These are phyloP conservation scores for Penicillium psychrofluorescens DNA, from an alignment of 495 filamentous ascomycete species.

Conservation along the genomic window DNA sequence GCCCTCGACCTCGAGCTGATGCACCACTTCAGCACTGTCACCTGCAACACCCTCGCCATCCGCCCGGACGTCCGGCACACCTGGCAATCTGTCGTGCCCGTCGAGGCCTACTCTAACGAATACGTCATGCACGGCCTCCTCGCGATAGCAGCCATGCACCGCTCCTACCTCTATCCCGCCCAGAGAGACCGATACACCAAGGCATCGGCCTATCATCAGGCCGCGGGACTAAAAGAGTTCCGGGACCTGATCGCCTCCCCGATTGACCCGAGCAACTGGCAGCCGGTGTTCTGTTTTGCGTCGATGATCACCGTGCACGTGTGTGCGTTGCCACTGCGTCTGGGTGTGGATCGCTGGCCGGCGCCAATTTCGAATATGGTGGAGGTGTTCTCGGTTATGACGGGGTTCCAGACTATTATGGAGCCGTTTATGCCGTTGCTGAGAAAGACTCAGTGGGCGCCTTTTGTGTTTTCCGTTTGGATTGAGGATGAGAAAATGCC, in stretches of 20 bases:
- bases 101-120: constrained; percentile 26
- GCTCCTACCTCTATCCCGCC: constrained; percentile 14
- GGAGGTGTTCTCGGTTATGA: constrained; percentile 12
- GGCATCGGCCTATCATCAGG: constrained; percentile 19
- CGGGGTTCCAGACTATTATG: constrained; percentile 15
- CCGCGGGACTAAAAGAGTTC: constrained; percentile 12
- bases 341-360: constrained; percentile 14
- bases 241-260: constrained; percentile 17
- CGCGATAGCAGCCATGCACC: constrained; percentile 31
- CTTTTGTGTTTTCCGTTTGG: constrained; percentile 12
- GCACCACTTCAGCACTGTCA: constrained; percentile 25
- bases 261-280: constrained; percentile 26
- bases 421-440: constrained; percentile 12
- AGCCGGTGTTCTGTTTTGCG: constrained; percentile 33
- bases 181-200: constrained; percentile 17
- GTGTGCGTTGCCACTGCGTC: constrained; percentile 19
- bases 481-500: constrained; percentile 10
- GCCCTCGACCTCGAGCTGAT: constrained; percentile 24
- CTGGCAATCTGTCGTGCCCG: constrained; percentile 25
- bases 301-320: constrained; percentile 29
- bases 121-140: constrained; percentile 37
- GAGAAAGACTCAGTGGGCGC: constrained; percentile 9
- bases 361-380: constrained; percentile 12
- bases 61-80: constrained; percentile 19
- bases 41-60: constrained; percentile 14